Conservation (phyloP, 768 basidiomycete genomes). For the Filobasidium wieringae region DNA sequence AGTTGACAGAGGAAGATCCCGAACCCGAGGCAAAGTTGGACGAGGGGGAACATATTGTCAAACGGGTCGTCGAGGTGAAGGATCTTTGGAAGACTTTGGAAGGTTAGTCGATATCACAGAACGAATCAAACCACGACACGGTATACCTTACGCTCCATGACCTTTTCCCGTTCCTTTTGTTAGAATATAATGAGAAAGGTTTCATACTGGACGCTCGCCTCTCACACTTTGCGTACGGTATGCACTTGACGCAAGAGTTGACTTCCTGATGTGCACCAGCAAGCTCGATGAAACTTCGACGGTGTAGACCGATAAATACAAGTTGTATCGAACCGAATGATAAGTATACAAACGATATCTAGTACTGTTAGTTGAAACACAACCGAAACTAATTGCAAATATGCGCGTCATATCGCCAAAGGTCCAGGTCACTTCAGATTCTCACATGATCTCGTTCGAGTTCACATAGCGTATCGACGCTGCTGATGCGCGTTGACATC, state of each 20-base stretch:
- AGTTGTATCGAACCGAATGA: too few relatives aligned
- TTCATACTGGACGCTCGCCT: slow-evolving; percentile 63
- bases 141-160: background rate
- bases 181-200: slow-evolving; percentile 41
- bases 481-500: background rate
- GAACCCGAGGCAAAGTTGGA: slow-evolving; percentile 64
- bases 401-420: too few relatives aligned
- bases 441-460: too few relatives aligned
- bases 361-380: too few relatives aligned
- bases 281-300: too few relatives aligned
- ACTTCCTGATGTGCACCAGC: too few relatives aligned
- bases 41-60: slow-evolving; percentile 71
- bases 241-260: slow-evolving; percentile 41
- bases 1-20: slow-evolving; percentile 45
- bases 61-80: slow-evolving; percentile 55
- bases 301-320: too few relatives aligned
- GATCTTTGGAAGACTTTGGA: slow-evolving; percentile 54
- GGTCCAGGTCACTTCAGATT: too few relatives aligned
- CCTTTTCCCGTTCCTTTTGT: background rate
- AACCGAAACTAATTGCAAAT: too few relatives aligned
- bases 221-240: slow-evolving; percentile 62
- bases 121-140: background rate
- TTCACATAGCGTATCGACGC: background rate
- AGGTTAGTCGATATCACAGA: slow-evolving; percentile 44
- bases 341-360: too few relatives aligned